Conservation (phyloP, 176 grass and related monocot genomes). For the Phoenix dactylifera region DNA sequence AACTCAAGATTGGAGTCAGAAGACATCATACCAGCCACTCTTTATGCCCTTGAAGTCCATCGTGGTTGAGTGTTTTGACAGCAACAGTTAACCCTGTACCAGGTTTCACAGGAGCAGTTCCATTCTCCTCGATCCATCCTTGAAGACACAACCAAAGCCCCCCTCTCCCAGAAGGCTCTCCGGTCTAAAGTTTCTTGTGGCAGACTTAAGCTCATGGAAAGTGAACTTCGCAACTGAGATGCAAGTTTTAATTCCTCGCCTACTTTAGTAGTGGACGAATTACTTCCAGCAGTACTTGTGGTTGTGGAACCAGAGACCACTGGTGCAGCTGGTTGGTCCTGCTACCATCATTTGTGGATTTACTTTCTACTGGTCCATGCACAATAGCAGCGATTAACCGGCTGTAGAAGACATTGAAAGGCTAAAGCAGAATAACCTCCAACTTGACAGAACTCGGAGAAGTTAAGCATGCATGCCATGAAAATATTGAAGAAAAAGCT, state of each 20-base stretch:
- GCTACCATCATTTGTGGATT: slow-evolving; percentile 44
- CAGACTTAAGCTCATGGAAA: slow-evolving; percentile 87
- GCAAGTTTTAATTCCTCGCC: slow-evolving; percentile 86
- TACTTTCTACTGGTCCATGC: slow-evolving; percentile 57
- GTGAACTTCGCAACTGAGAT: slow-evolving; percentile 85
- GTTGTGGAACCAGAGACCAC: slow-evolving; percentile 74
- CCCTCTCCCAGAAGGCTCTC: slow-evolving; percentile 96
- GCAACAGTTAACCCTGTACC: slow-evolving; percentile 96
- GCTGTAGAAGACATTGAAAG: too few species aligned
- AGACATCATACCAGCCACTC: slow-evolving; percentile 83
- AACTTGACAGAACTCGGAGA: too few species aligned
- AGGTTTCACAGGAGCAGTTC: slow-evolving; percentile 94
- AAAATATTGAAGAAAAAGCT: too few species aligned
- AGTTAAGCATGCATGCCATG: too few species aligned
- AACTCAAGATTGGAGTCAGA: not conserved
- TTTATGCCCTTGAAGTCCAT: slow-evolving; percentile 97
- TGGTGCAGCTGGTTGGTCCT: slow-evolving; percentile 45
- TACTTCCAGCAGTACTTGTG: slow-evolving; percentile 64
- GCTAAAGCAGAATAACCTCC: too few species aligned
- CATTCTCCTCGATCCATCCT: slow-evolving; percentile 98
- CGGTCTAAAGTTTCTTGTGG: slow-evolving; percentile 94
- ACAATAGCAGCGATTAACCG: slow-evolving; percentile 19
- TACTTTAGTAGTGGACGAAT: slow-evolving; percentile 73
- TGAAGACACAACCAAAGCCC: slow-evolving; percentile 98
- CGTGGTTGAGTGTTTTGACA: slow-evolving; percentile 98